phyloP scores from a whole-genome alignment of 2,329 filamentous ascomycete genomes.

The Aspergillus pseudonomiae region DNA sequence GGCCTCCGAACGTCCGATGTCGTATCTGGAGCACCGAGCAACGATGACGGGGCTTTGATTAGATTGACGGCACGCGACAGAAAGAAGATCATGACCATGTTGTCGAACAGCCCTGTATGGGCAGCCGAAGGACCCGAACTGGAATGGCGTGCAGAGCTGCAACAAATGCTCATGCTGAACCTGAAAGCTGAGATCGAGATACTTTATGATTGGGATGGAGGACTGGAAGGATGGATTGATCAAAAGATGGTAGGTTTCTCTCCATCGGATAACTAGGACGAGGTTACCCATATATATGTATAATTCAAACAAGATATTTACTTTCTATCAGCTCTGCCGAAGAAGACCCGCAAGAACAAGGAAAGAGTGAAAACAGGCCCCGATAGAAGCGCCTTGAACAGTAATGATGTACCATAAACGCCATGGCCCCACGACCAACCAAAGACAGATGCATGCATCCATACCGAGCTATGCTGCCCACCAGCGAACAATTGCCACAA shows the following conservation, averaged over 20 bases:
- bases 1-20: conserved; percentile 54
- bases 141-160: conserved; percentile 56
- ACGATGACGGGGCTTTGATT: conserved; percentile 41
- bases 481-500: neutral
- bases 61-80: conserved; percentile 57
- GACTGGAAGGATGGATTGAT: conserved; percentile 50
- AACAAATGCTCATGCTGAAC: conserved; percentile 64
- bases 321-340: neutral
- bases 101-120: conserved; percentile 49
- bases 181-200: conserved; percentile 65
- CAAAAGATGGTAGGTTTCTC: conserved; percentile 29
- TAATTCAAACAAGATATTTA: neutral
- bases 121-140: conserved; percentile 47
- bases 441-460: neutral
- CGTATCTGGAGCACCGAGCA: conserved; percentile 27
- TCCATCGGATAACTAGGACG: conserved; percentile 8
- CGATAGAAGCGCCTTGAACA: neutral
- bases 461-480: neutral
- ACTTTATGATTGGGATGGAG: conserved; percentile 47
- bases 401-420: conserved; percentile 4
- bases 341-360: neutral
- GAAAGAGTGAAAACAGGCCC: neutral
- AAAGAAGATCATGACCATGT: conserved; percentile 57
- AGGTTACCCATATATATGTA: conserved; percentile 6
- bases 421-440: neutral